phyloP scores from a whole-genome alignment of 768 basidiomycete species.

The Phylloporus sp. region DNA sequence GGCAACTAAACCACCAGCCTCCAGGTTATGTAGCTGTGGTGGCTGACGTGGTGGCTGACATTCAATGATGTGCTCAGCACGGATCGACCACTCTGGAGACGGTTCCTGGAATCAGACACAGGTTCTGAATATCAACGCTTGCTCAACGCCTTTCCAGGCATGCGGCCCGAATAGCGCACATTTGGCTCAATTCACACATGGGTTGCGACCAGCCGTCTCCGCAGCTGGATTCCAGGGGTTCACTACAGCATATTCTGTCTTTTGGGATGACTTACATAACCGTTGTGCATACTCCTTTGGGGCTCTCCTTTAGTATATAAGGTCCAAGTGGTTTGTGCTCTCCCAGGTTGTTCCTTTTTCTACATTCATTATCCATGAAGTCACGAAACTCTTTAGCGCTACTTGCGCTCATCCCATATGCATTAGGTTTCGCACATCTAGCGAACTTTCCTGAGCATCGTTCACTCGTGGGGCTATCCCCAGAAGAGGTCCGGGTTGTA shows the following conservation, averaged over 20 bases:
- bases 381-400: slow-evolving; percentile 5
- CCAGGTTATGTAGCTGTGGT: too few species aligned
- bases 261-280: not conserved
- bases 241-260: not conserved
- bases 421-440: slow-evolving; percentile 12
- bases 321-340: not conserved
- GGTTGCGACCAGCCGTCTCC: not conserved
- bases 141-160: not conserved
- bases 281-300: not conserved
- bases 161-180: not conserved
- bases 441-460: slow-evolving; percentile 17
- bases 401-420: slow-evolving; percentile 3
- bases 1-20: too few species aligned
- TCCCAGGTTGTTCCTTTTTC: not conserved
- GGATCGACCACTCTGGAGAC: not conserved
- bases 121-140: not conserved
- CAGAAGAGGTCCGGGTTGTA: slow-evolving; percentile 12
- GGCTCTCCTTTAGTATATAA: not conserved
- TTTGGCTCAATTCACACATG: not conserved
- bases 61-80: not conserved
- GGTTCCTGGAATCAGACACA: not conserved
- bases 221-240: not conserved
- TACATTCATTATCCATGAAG: not conserved
- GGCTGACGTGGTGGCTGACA: too few species aligned
- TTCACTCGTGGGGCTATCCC: slow-evolving; percentile 20